Evolutionary conservation across 495 filamentous ascomycete genomes (phyloP).

Genomic region (Astrocystis sublimbata): DNA sequence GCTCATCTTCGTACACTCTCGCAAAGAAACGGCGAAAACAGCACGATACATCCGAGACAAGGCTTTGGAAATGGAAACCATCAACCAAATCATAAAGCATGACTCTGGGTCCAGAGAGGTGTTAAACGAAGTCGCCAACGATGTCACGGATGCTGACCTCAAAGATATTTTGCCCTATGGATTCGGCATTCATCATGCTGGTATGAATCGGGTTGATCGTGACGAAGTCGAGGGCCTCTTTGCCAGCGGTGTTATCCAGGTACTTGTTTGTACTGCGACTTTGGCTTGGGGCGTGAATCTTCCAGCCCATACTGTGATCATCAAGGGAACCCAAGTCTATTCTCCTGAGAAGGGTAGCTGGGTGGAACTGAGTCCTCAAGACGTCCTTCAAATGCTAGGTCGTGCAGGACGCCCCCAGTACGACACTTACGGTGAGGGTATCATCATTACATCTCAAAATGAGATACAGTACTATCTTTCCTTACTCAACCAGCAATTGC

Average conservation of each 20-base stretch:
- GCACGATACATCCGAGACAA: conserved; percentile 95
- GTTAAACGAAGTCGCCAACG: conserved; percentile 78
- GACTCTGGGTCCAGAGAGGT: conserved; percentile 92
- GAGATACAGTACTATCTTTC: conserved; percentile 98
- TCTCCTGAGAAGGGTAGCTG: conserved; percentile 98
- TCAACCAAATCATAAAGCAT: conserved; percentile 89
- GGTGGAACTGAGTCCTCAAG: conserved; percentile 96
- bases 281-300: conserved; percentile 96
- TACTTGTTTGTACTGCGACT: conserved; percentile 95
- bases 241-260: conserved; percentile 84
- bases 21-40: conserved; percentile 97
- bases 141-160: conserved; percentile 80
- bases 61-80: conserved; percentile 92
- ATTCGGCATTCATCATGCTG: conserved; percentile 97
- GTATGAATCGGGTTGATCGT: conserved; percentile 90
- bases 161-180: conserved; percentile 96
- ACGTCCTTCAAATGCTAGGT: conserved; percentile 98
- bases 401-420: conserved; percentile 95
- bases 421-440: conserved; percentile 96
- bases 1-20: conserved; percentile 97
- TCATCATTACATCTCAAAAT: conserved; percentile 93
- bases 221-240: conserved; percentile 96
- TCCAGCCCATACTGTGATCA: conserved; percentile 92
- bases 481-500: conserved; percentile 92
- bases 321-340: conserved; percentile 96